Evolutionary conservation across 176 grass and related monocot genomes (phyloP).

Genomic region (Sorghum bicolor): DNA sequence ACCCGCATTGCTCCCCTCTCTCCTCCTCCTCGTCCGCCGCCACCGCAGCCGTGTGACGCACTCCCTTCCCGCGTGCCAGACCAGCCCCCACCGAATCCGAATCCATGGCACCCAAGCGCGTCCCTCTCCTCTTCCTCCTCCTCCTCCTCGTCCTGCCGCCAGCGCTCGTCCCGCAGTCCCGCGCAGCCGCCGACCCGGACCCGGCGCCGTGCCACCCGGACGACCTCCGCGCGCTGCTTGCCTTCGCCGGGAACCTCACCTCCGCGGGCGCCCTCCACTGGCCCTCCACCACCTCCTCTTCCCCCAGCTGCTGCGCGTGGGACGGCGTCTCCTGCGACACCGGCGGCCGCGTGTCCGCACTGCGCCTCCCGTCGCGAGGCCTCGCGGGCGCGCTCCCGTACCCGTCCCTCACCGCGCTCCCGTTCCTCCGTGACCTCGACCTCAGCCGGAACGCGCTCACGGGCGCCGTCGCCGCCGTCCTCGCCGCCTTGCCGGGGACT

Average conservation of each 20-base stretch:
- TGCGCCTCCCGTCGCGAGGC: conserved; percentile 39
- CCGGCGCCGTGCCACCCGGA: conserved; percentile 51
- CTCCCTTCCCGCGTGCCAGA: background rate
- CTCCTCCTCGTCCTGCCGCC: background rate
- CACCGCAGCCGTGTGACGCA: background rate
- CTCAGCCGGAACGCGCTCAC: conserved; percentile 70
- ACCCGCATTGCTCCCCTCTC: background rate
- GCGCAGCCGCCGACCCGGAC: background rate
- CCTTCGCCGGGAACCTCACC: conserved; percentile 63
- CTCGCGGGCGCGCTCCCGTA: conserved; percentile 34
- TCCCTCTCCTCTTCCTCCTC: background rate
- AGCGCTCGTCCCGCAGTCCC: background rate
- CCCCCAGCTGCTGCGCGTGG: conserved; percentile 56
- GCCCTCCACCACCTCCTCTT: background rate
- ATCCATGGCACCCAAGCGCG: conserved; percentile 38
- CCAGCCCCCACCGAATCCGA: background rate
- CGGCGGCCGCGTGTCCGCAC: conserved; percentile 38
- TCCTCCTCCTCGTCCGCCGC: background rate
- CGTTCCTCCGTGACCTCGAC: conserved; percentile 50
- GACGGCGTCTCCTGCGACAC: conserved; percentile 53
- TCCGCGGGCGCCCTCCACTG: conserved; percentile 4
- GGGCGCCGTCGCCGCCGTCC: conserved; percentile 20
- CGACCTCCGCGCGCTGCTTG: conserved; percentile 55
- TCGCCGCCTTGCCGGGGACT: background rate
- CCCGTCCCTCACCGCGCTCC: conserved; percentile 35